Base-by-base conservation (phyloP, 116 monocot species). In the Thalassia testudinum region DNA sequence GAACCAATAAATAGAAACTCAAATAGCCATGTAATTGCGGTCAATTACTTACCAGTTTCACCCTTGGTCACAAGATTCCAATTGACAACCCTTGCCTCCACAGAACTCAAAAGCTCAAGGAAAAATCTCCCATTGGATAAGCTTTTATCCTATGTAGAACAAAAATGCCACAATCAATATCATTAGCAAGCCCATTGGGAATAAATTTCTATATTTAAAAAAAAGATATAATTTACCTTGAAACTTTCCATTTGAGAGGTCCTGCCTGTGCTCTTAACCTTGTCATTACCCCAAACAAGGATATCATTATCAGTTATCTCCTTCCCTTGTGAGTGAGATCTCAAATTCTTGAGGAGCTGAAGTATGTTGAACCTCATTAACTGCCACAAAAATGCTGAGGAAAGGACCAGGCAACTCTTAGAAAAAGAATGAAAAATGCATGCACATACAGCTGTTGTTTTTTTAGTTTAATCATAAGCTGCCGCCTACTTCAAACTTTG, bases 261-360 rank as follows among this genome's bases (percentile, higher is more conserved):
- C 72, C 72, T 78, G 18, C 79, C 71, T 13, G 78, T 27, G 20
- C 58, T 72, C 64, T 64, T 81, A 25, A 85, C 74, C 73, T 76
- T 91, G 24, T 34, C 52, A 52, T 91, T 91, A 8, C 85, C 91
- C 91, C 91, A 91, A 22, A 69, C 65, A 34, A 85, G 44, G 21
- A 91, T 91, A 62, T 91, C 91, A 62, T 66, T 57, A 82, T 91
- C 91, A n/a, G 72, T 66, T 18, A 91, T 79, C 71, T 91, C 91
- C 59, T 82, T 91, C 42, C 76, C 81, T 70, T 79, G 82, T 12
- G 85, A 85, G 37, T 75, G 82, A 59, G 43, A 76, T 64, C 76
- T 70, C 76, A 91, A 56, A 43, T 76, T 85, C 61, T 91, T 91
- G 20, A 91, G 44, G 10, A 91, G 63, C 63, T 82, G 81, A 54